Percentiles rank a stretch among this genome's conserved stretches.
phyloP scores from a whole-genome alignment of 108 stramenopile genomes.

The Fragilaria radians region DNA sequence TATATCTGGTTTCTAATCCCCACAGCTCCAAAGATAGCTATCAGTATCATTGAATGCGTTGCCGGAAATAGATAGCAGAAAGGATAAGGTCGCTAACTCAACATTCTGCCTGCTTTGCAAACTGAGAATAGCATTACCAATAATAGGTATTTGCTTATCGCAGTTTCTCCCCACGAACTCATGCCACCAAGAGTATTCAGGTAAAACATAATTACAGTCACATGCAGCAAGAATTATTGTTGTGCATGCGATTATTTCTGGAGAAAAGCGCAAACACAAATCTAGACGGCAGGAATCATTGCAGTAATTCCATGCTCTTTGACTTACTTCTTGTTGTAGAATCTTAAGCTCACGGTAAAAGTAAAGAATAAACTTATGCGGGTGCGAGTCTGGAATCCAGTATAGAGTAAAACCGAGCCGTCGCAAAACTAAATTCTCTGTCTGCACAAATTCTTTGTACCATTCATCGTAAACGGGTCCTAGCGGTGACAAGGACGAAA shows the following conservation, averaged over 20 bases:
- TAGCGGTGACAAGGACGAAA: conserved; percentile 31
- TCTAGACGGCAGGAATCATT: conserved; percentile 80
- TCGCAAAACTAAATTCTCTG: conserved; percentile 51
- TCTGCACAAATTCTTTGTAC: conserved; percentile 30
- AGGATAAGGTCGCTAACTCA: conserved; percentile 15
- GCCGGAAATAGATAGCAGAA: conserved; percentile 36
- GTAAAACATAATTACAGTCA: conserved; percentile 31
- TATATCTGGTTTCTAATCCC: too few relatives aligned
- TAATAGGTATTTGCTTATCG: conserved; percentile 25
- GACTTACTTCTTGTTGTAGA: conserved; percentile 24
- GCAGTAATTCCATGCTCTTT: conserved; percentile 82
- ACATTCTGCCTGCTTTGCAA: conserved; percentile 13
- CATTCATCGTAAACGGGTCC: conserved; percentile 70
- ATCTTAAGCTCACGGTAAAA: conserved; percentile 19
- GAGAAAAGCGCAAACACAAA: conserved; percentile 61
- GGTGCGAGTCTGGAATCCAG: conserved; percentile 79
- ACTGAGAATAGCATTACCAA: conserved; percentile 56
- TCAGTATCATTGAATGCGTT: conserved; percentile 63
- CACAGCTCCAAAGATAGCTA: conserved; percentile 61
- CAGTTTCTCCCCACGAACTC: conserved; percentile 35
- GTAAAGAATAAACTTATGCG: conserved; percentile 70
- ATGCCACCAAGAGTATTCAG: conserved; percentile 68
- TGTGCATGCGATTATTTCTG: conserved; percentile 62
- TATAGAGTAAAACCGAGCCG: conserved; percentile 72
- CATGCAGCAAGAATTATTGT: conserved; percentile 48